A percentile compares a stretch with the other conserved stretches of the same genome.
Evolutionary conservation across 2,329 filamentous ascomycete species (phyloP).

Genomic region (Botryotinia narcissicola): DNA sequence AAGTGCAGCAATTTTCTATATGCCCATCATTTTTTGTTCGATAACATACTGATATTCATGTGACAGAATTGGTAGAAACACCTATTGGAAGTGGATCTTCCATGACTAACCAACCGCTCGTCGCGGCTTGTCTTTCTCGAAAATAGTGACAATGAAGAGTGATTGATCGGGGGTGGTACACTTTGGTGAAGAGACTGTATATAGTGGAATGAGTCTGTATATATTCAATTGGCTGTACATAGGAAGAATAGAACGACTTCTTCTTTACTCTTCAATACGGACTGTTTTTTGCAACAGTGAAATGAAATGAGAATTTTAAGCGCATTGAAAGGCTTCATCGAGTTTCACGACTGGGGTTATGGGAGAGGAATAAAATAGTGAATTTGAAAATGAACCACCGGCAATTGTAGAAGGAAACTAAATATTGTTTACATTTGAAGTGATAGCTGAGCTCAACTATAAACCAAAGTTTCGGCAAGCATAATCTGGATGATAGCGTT

Average conservation of each 20-base stretch:
- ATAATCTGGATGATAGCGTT: not conserved
- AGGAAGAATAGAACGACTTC: not conserved
- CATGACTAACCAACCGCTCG: slow-evolving; percentile 30
- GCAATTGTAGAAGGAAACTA: not conserved
- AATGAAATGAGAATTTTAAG: not conserved
- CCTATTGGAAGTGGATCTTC: slow-evolving; percentile 27
- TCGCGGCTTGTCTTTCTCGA: slow-evolving; percentile 30
- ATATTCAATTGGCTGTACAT: slow-evolving; percentile 1
- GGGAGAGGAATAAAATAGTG: not conserved
- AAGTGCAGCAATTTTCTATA: slow-evolving; percentile 3
- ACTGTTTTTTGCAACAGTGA: not conserved
- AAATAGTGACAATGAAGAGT: not conserved
- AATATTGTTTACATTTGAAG: not conserved
- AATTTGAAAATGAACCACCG: not conserved
- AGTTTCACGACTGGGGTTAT: too few species aligned
- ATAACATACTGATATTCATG: slow-evolving; percentile 7
- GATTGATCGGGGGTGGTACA: not conserved
- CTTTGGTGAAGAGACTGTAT: not conserved
- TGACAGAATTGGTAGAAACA: slow-evolving; percentile 29
- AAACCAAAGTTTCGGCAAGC: not conserved
- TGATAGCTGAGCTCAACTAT: not conserved
- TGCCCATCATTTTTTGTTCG: not conserved
- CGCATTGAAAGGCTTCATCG: not conserved
- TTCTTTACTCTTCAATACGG: not conserved
- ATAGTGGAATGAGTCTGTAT: not conserved